Evolutionary conservation across 2,329 filamentous ascomycete species (phyloP).

Genomic region (Colletotrichum lindemuthianum): DNA sequence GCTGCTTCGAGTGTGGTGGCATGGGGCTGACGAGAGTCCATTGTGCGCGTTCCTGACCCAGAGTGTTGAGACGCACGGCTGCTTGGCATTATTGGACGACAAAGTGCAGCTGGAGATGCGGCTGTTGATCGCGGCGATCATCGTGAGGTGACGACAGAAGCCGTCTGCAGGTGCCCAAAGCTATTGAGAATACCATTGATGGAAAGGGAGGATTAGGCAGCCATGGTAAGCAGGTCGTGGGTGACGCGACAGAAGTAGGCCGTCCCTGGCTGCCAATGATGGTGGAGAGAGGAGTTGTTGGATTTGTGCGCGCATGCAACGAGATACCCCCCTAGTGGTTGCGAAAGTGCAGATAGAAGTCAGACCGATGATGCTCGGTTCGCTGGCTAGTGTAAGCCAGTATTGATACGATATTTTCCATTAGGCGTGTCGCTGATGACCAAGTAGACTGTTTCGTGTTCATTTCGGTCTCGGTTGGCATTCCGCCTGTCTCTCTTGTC

Average conservation of each 20-base stretch:
- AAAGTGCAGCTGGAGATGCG: constrained; percentile 18
- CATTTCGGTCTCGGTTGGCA: no score
- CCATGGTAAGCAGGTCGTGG: constrained; percentile 4
- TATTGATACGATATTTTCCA: constrained; percentile 14
- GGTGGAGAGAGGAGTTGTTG: constrained; percentile 10
- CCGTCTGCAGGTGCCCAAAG: constrained; percentile 20
- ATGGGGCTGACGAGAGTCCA: no score
- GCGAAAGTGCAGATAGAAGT: constrained; percentile 17
- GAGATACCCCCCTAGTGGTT: constrained; percentile 30
- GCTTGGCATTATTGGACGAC: constrained; percentile 24
- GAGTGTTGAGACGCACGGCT: constrained; percentile 11
- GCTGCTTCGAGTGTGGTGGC: constrained; percentile 1
- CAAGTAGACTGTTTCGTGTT: no score
- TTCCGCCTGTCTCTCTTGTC: no score
- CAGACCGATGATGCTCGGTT: constrained; percentile 18
- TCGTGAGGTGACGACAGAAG: constrained; percentile 24
- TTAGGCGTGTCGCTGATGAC: no score
- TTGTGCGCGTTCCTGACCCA: constrained; percentile 27
- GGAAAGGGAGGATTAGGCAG: constrained; percentile 9
- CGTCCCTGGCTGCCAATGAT: constrained; percentile 22
- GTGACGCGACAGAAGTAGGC: constrained; percentile 17
- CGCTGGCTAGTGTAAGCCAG: constrained; percentile 16
- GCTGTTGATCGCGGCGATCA: constrained; percentile 32
- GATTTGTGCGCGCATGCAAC: constrained; percentile 32
- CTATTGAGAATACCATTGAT: constrained; percentile 9